Evolutionary conservation across 2,329 filamentous ascomycete species (phyloP), one percentile per base, ranked within the genome.

Genomic region (Paradendryphiella salina): DNA sequence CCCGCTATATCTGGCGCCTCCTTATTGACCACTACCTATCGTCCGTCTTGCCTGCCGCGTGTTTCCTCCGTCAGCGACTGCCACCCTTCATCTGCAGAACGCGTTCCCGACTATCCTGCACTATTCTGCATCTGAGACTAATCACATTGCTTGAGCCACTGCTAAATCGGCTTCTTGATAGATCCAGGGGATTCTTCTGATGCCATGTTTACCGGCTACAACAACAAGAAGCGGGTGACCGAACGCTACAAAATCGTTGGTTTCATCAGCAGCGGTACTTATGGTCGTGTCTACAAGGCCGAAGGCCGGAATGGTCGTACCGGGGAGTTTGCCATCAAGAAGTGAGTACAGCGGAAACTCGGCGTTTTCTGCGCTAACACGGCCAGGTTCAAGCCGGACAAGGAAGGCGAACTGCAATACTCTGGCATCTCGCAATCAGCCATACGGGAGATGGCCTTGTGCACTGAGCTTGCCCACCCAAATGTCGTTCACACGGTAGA

Each of bases 391-490:
- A 96, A 96, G 79, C 92, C 92, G 6, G 94, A 99, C 75, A 99
- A 97, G 77, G 94, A 99, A 76, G 94, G 94, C 50, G 94, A 99
- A 73, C 84, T 96, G 38, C 89, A 95, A 65, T 99, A 99, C 75
- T 97, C 94, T 0, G 94, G 94, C 55, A 96, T 99, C 59, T 97
- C 94, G 0, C 94, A 99, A 73, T 96, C 92, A 11, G 94, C 94
- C 4, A 90, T 96, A 59, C 89, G 94, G 45, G 94, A 99, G 74
- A 99, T 99, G 91, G 90, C 93, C 13, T 80, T 99, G 0, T 99
- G 94, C 75, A 94, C 90, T 31, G 94, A 99, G 71, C 81, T 99
- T 20, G 85, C 83, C 51, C 91, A 99, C 72, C 79, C 84, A 49
- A 97, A 97, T 70, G 86, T 99, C 28, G 93, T 99, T 60, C 85